These are phyloP conservation scores for Pseudoturritis turrita DNA, from an alignment of 345 rosid genomes.

Conservation along the genomic window DNA sequence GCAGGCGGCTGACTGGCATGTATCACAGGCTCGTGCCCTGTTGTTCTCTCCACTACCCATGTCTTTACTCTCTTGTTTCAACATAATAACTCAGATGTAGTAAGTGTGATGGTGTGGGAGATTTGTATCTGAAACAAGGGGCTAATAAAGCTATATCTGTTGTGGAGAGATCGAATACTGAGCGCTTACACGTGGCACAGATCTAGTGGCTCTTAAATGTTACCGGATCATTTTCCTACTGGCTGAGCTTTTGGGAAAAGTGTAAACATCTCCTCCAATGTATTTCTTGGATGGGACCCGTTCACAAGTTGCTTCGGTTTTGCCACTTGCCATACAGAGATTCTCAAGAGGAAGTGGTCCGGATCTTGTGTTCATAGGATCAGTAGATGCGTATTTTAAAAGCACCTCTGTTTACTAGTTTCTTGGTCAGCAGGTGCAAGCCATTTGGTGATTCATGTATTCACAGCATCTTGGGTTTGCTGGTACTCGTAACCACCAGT, in stretches of 20 bases:
- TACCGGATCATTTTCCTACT: slow-evolving; percentile 44
- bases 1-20: slow-evolving; percentile 70
- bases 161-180: slow-evolving; percentile 37
- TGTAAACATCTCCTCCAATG: not conserved
- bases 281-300: not conserved
- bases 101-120: not conserved
- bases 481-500: not conserved
- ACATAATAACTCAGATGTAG: slow-evolving; percentile 32
- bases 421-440: not conserved
- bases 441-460: not conserved
- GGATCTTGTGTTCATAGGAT: not conserved
- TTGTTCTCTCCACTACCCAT: slow-evolving; percentile 31
- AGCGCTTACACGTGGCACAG: slow-evolving; percentile 33
- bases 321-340: slow-evolving; percentile 9
- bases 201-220: slow-evolving; percentile 38
- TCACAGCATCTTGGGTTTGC: not conserved
- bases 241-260: slow-evolving; percentile 31
- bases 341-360: slow-evolving; percentile 15
- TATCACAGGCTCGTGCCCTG: slow-evolving; percentile 75
- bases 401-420: not conserved
- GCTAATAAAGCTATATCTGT: slow-evolving; percentile 17
- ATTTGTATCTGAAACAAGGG: slow-evolving; percentile 18
- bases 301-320: slow-evolving; percentile 11
- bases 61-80: slow-evolving; percentile 43
- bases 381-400: not conserved